Percentiles rank a stretch among this genome's conserved stretches.
Evolutionary conservation across 805 yeast species (phyloP).

Genomic region (Metschnikowia picachoensis): DNA sequence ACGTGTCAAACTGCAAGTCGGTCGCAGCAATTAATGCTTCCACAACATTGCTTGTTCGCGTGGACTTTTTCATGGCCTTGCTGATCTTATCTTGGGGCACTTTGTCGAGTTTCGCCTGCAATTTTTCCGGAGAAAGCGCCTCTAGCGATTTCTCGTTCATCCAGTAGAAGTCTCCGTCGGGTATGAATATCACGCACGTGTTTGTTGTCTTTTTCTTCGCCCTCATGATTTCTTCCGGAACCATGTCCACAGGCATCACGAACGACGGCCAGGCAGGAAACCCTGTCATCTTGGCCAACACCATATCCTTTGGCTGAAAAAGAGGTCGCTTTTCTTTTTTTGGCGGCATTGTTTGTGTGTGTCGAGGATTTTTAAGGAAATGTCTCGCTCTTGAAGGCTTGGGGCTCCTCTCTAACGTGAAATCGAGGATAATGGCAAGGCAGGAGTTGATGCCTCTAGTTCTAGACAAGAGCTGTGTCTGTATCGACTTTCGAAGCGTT

Average conservation of each 20-base stretch:
- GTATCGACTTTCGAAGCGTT: no score
- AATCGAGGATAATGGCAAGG: no score
- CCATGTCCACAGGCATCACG: constrained; percentile 38
- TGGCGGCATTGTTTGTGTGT: constrained; percentile 28
- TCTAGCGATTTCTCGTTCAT: constrained; percentile 38
- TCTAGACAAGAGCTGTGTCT: no score
- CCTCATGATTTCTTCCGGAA: constrained; percentile 33
- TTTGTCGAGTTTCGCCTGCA: constrained; percentile 27
- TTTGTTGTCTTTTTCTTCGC: constrained; percentile 35
- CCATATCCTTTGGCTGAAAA: constrained; percentile 35
- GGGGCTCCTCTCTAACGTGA: no score
- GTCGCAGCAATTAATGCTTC: constrained; percentile 39
- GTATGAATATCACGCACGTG: constrained; percentile 42
- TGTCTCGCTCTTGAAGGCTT: no score
- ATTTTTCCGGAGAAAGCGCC: constrained; percentile 26
- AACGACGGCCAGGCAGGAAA: constrained; percentile 51
- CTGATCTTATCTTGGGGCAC: constrained; percentile 25
- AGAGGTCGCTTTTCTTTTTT: constrained; percentile 21
- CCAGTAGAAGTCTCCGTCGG: constrained; percentile 45
- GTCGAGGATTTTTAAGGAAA: no score
- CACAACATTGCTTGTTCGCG: constrained; percentile 29
- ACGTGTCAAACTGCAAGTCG: constrained; percentile 34
- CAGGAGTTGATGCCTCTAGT: no score
- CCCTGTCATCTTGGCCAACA: constrained; percentile 43
- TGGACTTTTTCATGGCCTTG: constrained; percentile 20